Conservation (phyloP, 2,329 filamentous ascomycete genomes). For the Penicillium psychrosexuale region DNA sequence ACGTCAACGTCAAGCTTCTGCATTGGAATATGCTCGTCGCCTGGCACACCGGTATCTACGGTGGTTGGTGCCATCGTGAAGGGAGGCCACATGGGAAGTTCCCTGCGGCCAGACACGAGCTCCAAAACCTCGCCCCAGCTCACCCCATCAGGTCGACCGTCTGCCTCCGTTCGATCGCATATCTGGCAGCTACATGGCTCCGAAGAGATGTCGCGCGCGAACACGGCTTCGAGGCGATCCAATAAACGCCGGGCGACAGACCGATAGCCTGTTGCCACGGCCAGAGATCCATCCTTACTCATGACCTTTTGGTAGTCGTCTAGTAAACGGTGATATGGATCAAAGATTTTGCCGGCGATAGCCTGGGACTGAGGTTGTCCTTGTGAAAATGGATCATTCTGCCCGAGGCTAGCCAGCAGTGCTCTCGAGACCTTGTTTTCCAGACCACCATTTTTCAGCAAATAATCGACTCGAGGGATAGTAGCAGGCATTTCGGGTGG, state of each 20-base stretch:
- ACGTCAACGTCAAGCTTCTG: slow-evolving; percentile 90
- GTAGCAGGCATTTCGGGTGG: slow-evolving; percentile 65
- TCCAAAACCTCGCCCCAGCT: slow-evolving; percentile 97
- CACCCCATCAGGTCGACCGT: slow-evolving; percentile 60
- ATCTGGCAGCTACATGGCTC: slow-evolving; percentile 84
- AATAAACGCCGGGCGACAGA: slow-evolving; percentile 88
- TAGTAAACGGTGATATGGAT: slow-evolving; percentile 75
- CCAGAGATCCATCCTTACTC: slow-evolving; percentile 78
- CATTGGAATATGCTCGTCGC: slow-evolving; percentile 56
- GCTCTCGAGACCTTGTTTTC: slow-evolving; percentile 67
- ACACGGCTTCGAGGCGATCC: slow-evolving; percentile 89
- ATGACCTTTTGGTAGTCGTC: slow-evolving; percentile 84
- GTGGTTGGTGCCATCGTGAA: slow-evolving; percentile 67
- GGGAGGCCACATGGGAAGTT: slow-evolving; percentile 84
- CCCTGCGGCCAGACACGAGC: slow-evolving; percentile 81
- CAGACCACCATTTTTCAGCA: slow-evolving; percentile 84
- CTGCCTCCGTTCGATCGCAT: slow-evolving; percentile 65
- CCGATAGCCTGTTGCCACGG: slow-evolving; percentile 90
- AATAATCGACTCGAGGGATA: slow-evolving; percentile 82
- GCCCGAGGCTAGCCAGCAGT: slow-evolving; percentile 54
- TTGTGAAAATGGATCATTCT: slow-evolving; percentile 58
- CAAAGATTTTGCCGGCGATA: slow-evolving; percentile 72
- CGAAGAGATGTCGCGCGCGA: slow-evolving; percentile 83
- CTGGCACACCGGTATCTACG: slow-evolving; percentile 54
- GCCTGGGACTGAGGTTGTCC: slow-evolving; percentile 61